Conservation (phyloP, 129 eudicot species). For the Tagetes patula region DNA sequence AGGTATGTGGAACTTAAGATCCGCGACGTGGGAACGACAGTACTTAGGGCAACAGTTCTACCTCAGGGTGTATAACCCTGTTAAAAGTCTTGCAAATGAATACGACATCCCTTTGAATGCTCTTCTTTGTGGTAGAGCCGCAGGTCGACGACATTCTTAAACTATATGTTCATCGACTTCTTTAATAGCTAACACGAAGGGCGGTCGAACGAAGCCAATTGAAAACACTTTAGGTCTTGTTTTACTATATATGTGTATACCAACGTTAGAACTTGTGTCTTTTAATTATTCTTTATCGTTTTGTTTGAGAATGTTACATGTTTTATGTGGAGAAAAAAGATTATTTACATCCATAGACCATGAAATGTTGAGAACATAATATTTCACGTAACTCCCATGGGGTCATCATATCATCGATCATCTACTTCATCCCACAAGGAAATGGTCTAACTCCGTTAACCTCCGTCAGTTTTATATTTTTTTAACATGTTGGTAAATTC, state of each 20-base stretch:
- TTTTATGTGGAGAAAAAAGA: neutral
- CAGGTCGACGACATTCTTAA: slow-evolving; percentile 51
- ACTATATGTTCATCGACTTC: neutral
- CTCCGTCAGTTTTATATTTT: too few species aligned
- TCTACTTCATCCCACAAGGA: too few species aligned
- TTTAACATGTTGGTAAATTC: too few species aligned
- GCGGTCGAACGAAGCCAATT: slow-evolving; percentile 35
- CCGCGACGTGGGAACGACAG: slow-evolving; percentile 85
- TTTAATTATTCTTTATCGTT: slow-evolving; percentile 22
- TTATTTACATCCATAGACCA: neutral
- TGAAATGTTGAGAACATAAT: neutral
- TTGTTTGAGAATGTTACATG: neutral
- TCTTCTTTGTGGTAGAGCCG: slow-evolving; percentile 82
- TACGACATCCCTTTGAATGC: slow-evolving; percentile 73
- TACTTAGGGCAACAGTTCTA: slow-evolving; percentile 95
- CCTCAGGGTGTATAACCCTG: slow-evolving; percentile 66
- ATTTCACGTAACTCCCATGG: too few species aligned
- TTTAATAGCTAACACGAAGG: slow-evolving; percentile 37
- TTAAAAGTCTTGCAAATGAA: slow-evolving; percentile 59
- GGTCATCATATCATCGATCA: too few species aligned
- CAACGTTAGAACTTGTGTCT: slow-evolving; percentile 20
- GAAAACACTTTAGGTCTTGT: slow-evolving; percentile 5
- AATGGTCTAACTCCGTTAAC: too few species aligned
- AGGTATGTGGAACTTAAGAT: slow-evolving; percentile 98
- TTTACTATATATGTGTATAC: slow-evolving; percentile 13